Evolutionary conservation across 345 rosid species (phyloP).

Genomic region (Citrus trifoliata): DNA sequence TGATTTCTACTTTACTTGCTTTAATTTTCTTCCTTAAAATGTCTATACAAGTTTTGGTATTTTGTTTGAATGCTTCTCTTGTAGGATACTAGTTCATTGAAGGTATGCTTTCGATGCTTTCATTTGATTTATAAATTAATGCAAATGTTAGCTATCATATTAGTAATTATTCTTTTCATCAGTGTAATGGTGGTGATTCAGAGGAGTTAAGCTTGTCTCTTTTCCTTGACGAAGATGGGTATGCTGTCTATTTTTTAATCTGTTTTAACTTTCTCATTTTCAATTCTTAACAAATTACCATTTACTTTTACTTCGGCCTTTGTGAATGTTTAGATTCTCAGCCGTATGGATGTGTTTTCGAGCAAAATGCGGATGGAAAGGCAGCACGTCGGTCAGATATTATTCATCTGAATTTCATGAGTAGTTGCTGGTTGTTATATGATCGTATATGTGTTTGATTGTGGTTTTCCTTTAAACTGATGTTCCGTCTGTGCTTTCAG

Average conservation of each 20-base stretch:
- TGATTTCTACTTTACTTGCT: neutral
- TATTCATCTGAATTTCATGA: conserved; percentile 4
- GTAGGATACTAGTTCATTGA: neutral
- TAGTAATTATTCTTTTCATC: conserved; percentile 22
- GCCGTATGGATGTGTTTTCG: conserved; percentile 86
- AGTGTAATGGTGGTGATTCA: conserved; percentile 75
- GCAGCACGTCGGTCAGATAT: conserved; percentile 52
- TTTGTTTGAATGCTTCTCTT: neutral
- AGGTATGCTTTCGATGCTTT: neutral
- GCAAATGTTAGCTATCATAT: neutral
- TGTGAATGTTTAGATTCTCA: conserved; percentile 36
- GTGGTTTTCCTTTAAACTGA: neutral
- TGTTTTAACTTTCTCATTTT: conserved; percentile 1
- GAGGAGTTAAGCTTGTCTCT: conserved; percentile 66
- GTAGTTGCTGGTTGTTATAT: neutral
- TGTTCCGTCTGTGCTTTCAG: conserved; percentile 33
- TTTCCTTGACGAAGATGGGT: conserved; percentile 56
- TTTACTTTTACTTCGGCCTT: conserved; percentile 6
- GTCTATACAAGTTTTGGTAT: neutral
- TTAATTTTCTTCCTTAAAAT: neutral
- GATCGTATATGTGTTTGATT: neutral
- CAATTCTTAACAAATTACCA: conserved; percentile 8
- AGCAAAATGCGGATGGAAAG: conserved; percentile 76
- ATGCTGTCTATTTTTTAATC: conserved; percentile 20
- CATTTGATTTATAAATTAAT: neutral